phyloP scores from a whole-genome alignment of 805 yeast genomes.

The Lachancea mirantina region DNA sequence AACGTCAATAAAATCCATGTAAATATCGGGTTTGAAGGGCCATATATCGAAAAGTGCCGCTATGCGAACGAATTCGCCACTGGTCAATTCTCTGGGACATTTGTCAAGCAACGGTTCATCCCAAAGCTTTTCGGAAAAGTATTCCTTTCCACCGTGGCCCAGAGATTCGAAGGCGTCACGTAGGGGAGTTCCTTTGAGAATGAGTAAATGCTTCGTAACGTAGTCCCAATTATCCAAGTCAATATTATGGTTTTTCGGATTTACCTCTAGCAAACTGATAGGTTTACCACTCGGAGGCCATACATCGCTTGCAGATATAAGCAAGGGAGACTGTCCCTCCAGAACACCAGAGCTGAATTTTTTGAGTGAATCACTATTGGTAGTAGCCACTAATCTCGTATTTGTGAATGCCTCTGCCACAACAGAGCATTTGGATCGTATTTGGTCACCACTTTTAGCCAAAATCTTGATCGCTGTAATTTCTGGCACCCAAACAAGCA shows the following conservation, averaged over 20 bases:
- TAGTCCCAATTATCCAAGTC: constrained; percentile 58
- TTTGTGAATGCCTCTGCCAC: constrained; percentile 61
- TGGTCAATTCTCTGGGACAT: constrained; percentile 41
- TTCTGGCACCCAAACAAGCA: constrained; percentile 63
- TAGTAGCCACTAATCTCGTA: constrained; percentile 46
- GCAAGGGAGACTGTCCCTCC: constrained; percentile 26
- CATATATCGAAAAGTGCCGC: constrained; percentile 53
- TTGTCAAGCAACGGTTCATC: constrained; percentile 36
- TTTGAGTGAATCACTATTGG: constrained; percentile 16
- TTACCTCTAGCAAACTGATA: constrained; percentile 52
- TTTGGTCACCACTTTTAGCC: constrained; percentile 44
- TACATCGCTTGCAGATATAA: constrained; percentile 27
- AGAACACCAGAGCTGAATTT: constrained; percentile 17
- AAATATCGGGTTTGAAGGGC: constrained; percentile 77
- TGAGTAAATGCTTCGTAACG: constrained; percentile 54
- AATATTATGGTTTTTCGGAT: constrained; percentile 39
- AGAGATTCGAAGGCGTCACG: constrained; percentile 43
- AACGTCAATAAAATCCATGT: constrained; percentile 37
- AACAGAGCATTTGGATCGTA: constrained; percentile 56
- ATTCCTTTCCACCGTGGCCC: constrained; percentile 77
- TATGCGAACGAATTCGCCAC: constrained; percentile 48
- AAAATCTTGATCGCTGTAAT: constrained; percentile 54
- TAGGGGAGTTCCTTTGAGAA: constrained; percentile 40
- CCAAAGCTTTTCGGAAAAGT: constrained; percentile 32
- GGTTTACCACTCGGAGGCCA: constrained; percentile 31